These are phyloP conservation scores for Macrocystidia cucumis DNA, from an alignment of 1,284 basidiomycete genomes.

Conservation along the genomic window DNA sequence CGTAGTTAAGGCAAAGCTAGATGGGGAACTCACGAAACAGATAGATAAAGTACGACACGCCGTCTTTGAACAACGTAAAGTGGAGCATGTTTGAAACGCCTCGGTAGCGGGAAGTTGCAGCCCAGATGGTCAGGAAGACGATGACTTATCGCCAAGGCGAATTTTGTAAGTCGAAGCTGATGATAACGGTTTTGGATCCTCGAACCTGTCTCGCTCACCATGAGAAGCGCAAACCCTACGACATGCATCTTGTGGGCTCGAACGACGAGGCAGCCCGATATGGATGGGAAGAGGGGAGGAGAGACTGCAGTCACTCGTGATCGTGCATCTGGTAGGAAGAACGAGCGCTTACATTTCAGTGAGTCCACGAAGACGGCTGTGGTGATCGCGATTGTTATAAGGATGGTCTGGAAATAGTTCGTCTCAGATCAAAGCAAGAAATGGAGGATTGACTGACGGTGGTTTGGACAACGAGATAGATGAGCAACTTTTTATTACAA, in stretches of 20 bases:
- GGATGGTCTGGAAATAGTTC: conserved; percentile 2
- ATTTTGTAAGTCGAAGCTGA: too few relatives aligned
- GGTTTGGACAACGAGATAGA: conserved; percentile 8
- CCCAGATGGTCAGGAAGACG: conserved; percentile 14
- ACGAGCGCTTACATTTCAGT: conserved; percentile 9
- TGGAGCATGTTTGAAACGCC: conserved; percentile 10
- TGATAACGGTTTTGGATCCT: too few relatives aligned
- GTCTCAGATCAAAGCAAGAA: not conserved
- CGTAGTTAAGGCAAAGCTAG: not conserved
- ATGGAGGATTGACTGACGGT: conserved; percentile 3
- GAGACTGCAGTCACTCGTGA: conserved; percentile 5
- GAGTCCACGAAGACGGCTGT: conserved; percentile 8
- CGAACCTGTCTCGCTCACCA: conserved; percentile 14
- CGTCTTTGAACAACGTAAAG: conserved; percentile 13
- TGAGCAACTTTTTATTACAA: conserved; percentile 10
- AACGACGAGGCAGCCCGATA: conserved; percentile 10
- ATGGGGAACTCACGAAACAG: conserved; percentile 12
- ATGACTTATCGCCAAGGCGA: too few relatives aligned
- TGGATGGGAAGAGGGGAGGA: conserved; percentile 8
- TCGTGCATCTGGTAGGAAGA: not conserved
- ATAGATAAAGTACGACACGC: conserved; percentile 16
- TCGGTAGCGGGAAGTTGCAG: conserved; percentile 11
- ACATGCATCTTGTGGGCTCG: conserved; percentile 12
- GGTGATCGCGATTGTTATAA: conserved; percentile 5
- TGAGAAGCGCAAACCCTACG: conserved; percentile 11